Base-by-base conservation (phyloP, 148 eudicot species). In the Rhododendron griersonianum region DNA sequence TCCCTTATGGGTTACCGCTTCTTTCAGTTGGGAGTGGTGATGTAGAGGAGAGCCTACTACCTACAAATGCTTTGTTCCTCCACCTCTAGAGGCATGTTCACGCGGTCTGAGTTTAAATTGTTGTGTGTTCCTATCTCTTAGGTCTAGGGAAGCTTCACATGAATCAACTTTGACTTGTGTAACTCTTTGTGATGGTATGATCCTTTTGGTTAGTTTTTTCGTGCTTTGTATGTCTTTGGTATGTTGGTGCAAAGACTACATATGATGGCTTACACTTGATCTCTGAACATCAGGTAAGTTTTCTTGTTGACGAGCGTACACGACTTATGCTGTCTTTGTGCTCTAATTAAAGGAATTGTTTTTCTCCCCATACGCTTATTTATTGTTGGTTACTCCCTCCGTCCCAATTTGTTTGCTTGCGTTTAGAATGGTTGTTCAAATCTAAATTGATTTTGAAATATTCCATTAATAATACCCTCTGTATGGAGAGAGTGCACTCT, bases 181-280 rank as follows among this genome's bases (percentile, higher is more conserved):
- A 23, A 7, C 30, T 65, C 71, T 63, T 23, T 10, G 71, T 9
- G 30, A 25, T 25, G 3, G 71, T 23, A n/a, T 65, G 10, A 33
- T 13, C 33, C 47, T 4, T 25, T 19, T 0, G 21, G 47, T 71
- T 35, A 14, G 7, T 81, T 28, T 14, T 30, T 53, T 15, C 7
- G 4, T 81, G 23, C 15, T 55, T 19, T 59, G n/a, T 59, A 5
- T 16, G 61, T 57, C 61, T 57, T 57, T 8, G 61, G 59, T 30
- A 78, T 55, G 14, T 47, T 74, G 80, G 85, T 84, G 78, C 86
- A 79, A 88, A 86, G 77, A 84, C 39, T 55, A 91, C 90, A 87
- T 48, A 86, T 89, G 92, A 92, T 92, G 91, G 84, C 90, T 86
- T 89, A 89, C 90, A 89, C 91, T 90, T 92, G 92, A 92, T 90